Evolutionary conservation across 2,329 filamentous ascomycete species (phyloP), one percentile per base, ranked within the genome.

Genomic region (Hypoxylon rubiginosum): DNA sequence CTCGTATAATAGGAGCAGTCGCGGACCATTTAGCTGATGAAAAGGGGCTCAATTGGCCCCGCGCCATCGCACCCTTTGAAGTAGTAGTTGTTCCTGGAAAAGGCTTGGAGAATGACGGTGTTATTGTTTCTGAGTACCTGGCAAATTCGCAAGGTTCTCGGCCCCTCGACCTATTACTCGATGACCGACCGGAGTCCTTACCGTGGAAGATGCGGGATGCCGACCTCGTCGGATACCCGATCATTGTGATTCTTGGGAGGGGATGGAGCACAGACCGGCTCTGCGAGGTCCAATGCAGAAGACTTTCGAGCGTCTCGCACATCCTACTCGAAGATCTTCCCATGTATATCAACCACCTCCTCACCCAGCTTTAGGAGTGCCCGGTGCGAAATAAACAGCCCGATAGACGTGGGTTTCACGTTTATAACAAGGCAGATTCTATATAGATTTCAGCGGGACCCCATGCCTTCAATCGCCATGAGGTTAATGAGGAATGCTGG

Each of bases 151-250:
- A n/a, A n/a, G n/a, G n/a, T n/a, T n/a, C 52, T 19, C 56, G 15
- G 3, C 63, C 73, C 1, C 66, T 91, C 5, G 93, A 97, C 75
- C 82, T 86, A 2, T 83, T 93, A 2, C 79, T 97, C 0, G 94
- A 97, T 77, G 94, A 97, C 78, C 85, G 91, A 17, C 76, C 82
- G 10, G 85, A 88, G 71, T 82, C 86, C 1, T 83, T 97, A 66
- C 87, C 88, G 2, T 97, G 93, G 92, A 98, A 97, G 78, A 82
- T 98, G 75, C 89, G 88, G 39, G 96, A 99, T 80, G 96, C 95
- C 0, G 94, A 98, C 78, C 77, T 96, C 62, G 88, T 95, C 58
- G 96, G 96, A 2, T 97, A 97, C 77, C 95, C 95, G 0, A 84
- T 98, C 11, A 84, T 95, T 8, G 83, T 97, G 11, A 85, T 97